These are phyloP conservation scores for Pleurotus pulmonarius DNA, from an alignment of 768 basidiomycete species.

Conservation along the genomic window DNA sequence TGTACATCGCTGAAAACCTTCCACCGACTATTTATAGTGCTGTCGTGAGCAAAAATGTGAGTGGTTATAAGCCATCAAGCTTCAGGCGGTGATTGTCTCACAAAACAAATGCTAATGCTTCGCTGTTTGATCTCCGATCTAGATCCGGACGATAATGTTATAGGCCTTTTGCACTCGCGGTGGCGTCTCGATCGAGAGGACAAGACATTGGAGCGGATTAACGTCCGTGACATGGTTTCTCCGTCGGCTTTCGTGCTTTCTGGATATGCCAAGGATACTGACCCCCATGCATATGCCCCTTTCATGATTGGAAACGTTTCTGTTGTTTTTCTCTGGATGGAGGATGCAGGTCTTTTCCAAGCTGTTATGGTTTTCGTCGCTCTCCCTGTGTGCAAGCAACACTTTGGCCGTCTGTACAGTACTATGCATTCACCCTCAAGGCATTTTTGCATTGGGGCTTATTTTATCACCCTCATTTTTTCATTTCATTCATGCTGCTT, in stretches of 20 bases:
- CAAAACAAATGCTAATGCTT: background rate
- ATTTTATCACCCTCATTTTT: no score
- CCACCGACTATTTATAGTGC: conserved; percentile 34
- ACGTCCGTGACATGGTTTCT: background rate
- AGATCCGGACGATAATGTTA: conserved; percentile 27
- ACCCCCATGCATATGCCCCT: background rate
- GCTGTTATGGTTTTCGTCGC: background rate
- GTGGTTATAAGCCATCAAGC: conserved; percentile 22
- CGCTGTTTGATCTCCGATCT: conserved; percentile 3
- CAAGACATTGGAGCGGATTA: background rate
- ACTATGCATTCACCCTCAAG: no score
- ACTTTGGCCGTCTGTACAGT: background rate
- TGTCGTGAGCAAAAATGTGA: conserved; percentile 68
- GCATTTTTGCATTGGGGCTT: no score
- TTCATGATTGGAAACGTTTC: background rate
- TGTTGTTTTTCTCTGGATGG: background rate
- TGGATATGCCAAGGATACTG: background rate
- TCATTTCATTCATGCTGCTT: no score
- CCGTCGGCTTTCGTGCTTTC: background rate
- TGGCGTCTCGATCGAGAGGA: conserved; percentile 8
- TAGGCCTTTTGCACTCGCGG: conserved; percentile 7
- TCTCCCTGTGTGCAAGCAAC: background rate
- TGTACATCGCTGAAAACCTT: conserved; percentile 11
- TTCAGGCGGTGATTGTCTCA: conserved; percentile 4
- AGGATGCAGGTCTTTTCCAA: background rate